Evolutionary conservation across 1,139 yeast species (phyloP), one percentile per base, ranked within the genome.

Genomic region (Pichia sp.): DNA sequence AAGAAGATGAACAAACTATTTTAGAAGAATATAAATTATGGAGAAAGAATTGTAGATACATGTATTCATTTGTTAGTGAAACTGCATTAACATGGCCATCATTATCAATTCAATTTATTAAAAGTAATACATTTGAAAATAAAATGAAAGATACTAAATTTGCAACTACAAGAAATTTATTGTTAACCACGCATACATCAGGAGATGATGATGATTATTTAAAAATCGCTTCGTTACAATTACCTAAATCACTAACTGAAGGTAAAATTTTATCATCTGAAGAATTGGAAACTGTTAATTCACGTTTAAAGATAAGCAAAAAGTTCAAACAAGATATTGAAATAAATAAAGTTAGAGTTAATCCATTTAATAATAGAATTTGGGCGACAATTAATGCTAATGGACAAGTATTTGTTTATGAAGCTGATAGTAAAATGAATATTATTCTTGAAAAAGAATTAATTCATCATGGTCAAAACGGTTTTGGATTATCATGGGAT

Each of bases 101-200:
- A 4, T 67, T 84, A 43, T 82, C 92, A 2, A 72, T 83, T 3
- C 86, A 84, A 64, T 84, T 92, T 87, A 64, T 82, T 20, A 89
- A 89, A 1, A 70, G 74, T 41, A 64, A 43, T 26, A 54, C 59
- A 3, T 56, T 57, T 37, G 48, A 38, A 6, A 60, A 58, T 42
- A 58, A 56, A 37, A 46, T 46, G n/a, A 55, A 53, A 32, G 61
- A 58, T 45, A 51, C 55, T 1, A 53, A 54, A 32, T 48, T 43
- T 36, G 49, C 54, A 8, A 53, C 47, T 23, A 47, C 53, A 2
- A 46, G 63, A 35, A 61, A 61, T 37, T 62, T 92, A 46, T 62
- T 90, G 23, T 65, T 90, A 35, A 96, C 97, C 11, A 92, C 98
- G 0, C 90, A 87, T 59, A 87, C 97, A 0, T 78, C 90, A 1